These are phyloP conservation scores for Drosera capensis DNA, from an alignment of 148 eudicot genomes.

Conservation along the genomic window DNA sequence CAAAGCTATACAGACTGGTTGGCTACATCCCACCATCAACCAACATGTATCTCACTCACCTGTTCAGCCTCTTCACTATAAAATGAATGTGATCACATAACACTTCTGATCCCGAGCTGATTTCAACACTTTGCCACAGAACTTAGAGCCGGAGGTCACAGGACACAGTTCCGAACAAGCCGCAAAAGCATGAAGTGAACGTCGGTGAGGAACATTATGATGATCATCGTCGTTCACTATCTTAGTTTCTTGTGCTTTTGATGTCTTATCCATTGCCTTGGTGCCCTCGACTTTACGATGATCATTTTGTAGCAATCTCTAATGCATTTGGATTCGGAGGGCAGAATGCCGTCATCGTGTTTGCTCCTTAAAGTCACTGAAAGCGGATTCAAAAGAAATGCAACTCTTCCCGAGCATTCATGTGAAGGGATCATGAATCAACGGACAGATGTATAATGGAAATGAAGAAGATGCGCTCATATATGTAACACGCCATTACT, in stretches of 20 bases:
- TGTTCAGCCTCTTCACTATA: constrained; percentile 1
- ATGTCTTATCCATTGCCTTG: neutral
- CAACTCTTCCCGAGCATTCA: neutral
- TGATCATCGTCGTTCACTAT: neutral
- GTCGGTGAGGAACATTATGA: constrained; percentile 24
- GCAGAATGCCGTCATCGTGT: neutral
- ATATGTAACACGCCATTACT: too few relatives aligned
- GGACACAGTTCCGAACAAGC: constrained; percentile 53
- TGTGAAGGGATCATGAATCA: neutral
- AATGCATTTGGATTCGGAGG: neutral
- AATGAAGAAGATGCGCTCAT: too few relatives aligned
- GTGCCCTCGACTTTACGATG: neutral
- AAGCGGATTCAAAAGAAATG: neutral
- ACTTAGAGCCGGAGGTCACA: constrained; percentile 40
- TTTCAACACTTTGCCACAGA: constrained; percentile 9
- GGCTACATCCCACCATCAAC: constrained; percentile 58
- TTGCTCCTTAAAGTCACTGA: neutral
- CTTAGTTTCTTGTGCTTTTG: neutral
- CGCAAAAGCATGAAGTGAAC: constrained; percentile 43
- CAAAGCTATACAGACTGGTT: constrained; percentile 55
- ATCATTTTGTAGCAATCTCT: neutral
- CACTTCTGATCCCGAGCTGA: neutral
- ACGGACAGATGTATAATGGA: too few relatives aligned
- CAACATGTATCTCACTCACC: constrained; percentile 26
- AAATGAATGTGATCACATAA: neutral